phyloP scores from a whole-genome alignment of 768 basidiomycete genomes.

The Termitomyces sp. region DNA sequence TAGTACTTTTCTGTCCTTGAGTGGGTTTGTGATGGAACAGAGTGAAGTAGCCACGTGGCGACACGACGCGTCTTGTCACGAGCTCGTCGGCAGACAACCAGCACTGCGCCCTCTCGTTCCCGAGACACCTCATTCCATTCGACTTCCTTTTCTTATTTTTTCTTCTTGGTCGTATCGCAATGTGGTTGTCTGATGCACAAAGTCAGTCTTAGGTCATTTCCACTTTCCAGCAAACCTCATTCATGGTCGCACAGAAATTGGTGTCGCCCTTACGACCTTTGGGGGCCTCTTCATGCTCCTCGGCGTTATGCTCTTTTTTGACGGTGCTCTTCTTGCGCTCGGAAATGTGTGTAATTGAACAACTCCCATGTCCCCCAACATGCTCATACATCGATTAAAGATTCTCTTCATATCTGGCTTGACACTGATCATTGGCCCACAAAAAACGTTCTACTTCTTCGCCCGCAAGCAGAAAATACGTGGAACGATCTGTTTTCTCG shows the following conservation, averaged over 20 bases:
- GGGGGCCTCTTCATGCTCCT: conserved; percentile 95
- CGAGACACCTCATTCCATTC: conserved; percentile 3
- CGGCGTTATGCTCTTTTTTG: conserved; percentile 94
- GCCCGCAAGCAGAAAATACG: conserved; percentile 92
- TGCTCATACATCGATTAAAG: conserved; percentile 33
- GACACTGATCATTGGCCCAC: conserved; percentile 93
- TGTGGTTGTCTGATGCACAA: conserved; percentile 68
- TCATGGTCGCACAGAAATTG: conserved; percentile 61
- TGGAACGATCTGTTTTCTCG: conserved; percentile 83
- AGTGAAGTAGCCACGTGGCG: conserved; percentile 9
- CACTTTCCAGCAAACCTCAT: not conserved
- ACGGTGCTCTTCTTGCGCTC: conserved; percentile 91
- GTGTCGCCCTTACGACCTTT: conserved; percentile 94
- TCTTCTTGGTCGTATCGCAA: conserved; percentile 18
- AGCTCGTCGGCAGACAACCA: not conserved
- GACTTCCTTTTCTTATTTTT: not conserved
- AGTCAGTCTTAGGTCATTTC: conserved; percentile 30
- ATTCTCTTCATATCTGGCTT: conserved; percentile 92
- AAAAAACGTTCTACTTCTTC: conserved; percentile 98
- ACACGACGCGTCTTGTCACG: conserved; percentile 14
- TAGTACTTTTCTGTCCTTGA: not conserved
- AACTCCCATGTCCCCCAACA: not conserved
- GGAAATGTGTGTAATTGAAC: conserved; percentile 66
- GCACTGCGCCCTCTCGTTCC: conserved; percentile 6
- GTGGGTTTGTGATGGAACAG: not conserved